Base-by-base conservation (phyloP, 768 basidiomycete species). In the Suillus sp. region DNA sequence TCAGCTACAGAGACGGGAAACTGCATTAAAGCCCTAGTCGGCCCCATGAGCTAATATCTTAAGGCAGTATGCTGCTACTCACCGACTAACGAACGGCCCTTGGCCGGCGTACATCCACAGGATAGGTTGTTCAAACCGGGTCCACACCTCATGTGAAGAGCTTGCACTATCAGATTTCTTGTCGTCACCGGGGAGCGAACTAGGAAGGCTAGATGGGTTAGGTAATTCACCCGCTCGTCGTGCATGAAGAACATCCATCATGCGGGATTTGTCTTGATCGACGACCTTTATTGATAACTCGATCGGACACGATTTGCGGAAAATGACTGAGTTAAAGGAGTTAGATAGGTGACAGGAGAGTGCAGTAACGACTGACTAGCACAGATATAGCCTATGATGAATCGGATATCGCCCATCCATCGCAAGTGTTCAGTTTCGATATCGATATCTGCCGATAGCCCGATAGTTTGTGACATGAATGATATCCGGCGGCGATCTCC, bases 331-430 rank as follows among this genome's bases (percentile, higher is more conserved):
- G 18, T 32, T 47, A 59, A 50, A 47, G 51, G 16, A 11, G 18
- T 53, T 13, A 51, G 47, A 42, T 40, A 40, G 37, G 47, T 40
- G 30, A 51, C 64, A 63, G 53, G 59, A 51, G 1, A 11, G 22
- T 18, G 16, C 1, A 16, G 10, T 20, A 37, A 25, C 8, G 72
- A 57, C 86, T 65, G 70, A 92, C 92, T 69, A 73, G 89, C 91
- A 57, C 85, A 80, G 3, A 95, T 70, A 70, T 86, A 85, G 10
- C 94, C 94, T 63, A 84, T 77, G 35, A 89, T 72, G 73, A 96
- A 96, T 10, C 94, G 88, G 14, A 82, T 78, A 69, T 89, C 90
- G 11, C 94, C 94, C 88, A 96, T 88, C 89, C 91, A 95, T 10
- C 93, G 84, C 47, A 95, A 75, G 68, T 92, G 78, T 64, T 95